Evolutionary conservation across 257 asterid genomes (phyloP).

Genomic region (Petunia axillaris): DNA sequence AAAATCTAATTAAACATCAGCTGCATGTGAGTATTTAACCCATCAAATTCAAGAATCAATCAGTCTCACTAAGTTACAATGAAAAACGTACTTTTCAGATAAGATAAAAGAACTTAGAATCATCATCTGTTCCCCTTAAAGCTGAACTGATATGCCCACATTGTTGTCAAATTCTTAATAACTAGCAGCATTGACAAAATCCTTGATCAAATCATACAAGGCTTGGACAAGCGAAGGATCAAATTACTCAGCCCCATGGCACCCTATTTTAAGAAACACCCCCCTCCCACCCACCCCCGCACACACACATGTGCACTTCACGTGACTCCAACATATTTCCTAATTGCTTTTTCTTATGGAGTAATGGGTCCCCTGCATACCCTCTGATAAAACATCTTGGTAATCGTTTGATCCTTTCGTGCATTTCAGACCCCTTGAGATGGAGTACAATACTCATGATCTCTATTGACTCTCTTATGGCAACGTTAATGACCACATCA

Average conservation of each 20-base stretch:
- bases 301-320: conserved; percentile 50
- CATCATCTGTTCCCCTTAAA: no score
- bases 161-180: no score
- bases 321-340: conserved; percentile 52
- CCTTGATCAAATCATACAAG: conserved; percentile 39
- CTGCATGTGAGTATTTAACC: no score
- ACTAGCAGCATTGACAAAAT: conserved; percentile 27
- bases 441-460: conserved; percentile 58
- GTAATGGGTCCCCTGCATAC: conserved; percentile 55
- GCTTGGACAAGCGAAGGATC: conserved; percentile 51
- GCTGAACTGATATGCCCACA: no score
- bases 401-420: conserved; percentile 46
- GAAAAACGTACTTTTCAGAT: no score
- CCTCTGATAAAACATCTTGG: conserved; percentile 57
- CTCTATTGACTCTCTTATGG: conserved; percentile 54
- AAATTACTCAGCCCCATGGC: conserved; percentile 58
- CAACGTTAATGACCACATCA: conserved; percentile 65
- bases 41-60: no score
- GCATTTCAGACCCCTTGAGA: conserved; percentile 14
- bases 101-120: no score
- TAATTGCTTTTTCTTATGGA: conserved; percentile 65
- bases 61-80: no score
- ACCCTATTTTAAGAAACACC: conserved; percentile 49
- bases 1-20: no score
- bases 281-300: background rate